These are phyloP conservation scores for Aspergillus proliferans DNA, from an alignment of 2,329 filamentous ascomycete genomes.

Conservation along the genomic window DNA sequence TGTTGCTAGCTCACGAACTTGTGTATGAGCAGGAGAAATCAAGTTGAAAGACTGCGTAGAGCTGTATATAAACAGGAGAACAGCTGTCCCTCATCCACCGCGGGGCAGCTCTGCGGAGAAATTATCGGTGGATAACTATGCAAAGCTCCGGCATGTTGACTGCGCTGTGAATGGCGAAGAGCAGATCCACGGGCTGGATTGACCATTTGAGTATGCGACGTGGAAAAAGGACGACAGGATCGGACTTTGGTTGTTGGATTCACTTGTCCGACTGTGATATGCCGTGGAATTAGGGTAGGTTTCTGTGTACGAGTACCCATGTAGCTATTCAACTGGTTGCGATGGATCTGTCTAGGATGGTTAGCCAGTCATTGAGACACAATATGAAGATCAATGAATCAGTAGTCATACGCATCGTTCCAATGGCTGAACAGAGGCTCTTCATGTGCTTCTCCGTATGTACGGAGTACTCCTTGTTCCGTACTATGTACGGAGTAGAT, in stretches of 20 bases:
- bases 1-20: constrained; percentile 1
- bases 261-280: not conserved
- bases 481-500: too few species aligned
- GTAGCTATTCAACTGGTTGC: too few species aligned
- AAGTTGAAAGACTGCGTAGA: not conserved
- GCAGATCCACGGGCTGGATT: not conserved
- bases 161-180: not conserved
- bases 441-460: too few species aligned
- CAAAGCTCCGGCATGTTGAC: constrained; percentile 1
- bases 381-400: too few species aligned
- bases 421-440: too few species aligned
- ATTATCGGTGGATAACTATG: constrained; percentile 4
- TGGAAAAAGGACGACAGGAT: not conserved
- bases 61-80: not conserved
- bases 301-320: not conserved
- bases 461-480: too few species aligned
- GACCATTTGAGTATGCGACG: constrained; percentile 2
- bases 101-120: constrained; percentile 5
- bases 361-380: too few species aligned
- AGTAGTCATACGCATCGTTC: too few species aligned
- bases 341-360: too few species aligned
- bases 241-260: not conserved
- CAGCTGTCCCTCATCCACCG: constrained; percentile 1
- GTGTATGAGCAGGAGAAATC: not conserved
- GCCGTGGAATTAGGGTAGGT: not conserved